Conservation (phyloP, 2,329 filamentous ascomycete genomes). For the Colletotrichum godetiae region DNA sequence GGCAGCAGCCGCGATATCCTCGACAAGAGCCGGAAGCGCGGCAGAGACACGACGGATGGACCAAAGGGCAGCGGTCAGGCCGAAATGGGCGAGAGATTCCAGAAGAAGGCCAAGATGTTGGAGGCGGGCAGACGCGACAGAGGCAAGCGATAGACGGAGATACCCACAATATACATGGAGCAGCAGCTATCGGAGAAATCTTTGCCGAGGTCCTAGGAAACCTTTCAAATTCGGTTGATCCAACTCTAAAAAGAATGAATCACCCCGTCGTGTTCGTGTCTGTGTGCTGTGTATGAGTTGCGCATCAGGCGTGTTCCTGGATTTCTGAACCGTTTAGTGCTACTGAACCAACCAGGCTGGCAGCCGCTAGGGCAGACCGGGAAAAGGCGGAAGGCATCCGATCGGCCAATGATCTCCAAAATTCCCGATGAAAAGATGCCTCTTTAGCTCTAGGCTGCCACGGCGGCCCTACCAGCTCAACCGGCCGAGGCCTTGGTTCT, state of each 20-base stretch:
- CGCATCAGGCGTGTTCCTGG: neutral
- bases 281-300: neutral
- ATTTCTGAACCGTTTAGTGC: neutral
- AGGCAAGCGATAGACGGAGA: constrained; percentile 51
- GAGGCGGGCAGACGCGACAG: constrained; percentile 58
- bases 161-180: constrained; percentile 7
- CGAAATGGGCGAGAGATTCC: constrained; percentile 79
- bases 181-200: neutral
- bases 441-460: neutral
- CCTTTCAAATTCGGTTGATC: neutral
- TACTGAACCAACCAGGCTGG: neutral
- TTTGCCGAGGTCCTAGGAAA: constrained; percentile 13
- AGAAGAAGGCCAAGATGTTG: constrained; percentile 73
- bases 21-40: constrained; percentile 89
- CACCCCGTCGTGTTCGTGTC: neutral
- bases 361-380: neutral
- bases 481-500: neutral
- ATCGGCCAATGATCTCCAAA: neutral
- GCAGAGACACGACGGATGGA: constrained; percentile 75
- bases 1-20: constrained; percentile 69
- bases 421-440: neutral
- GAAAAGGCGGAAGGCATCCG: constrained; percentile 3
- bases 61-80: constrained; percentile 71
- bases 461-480: neutral
- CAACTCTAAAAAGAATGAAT: neutral